Evolutionary conservation across 805 yeast species (phyloP).

Genomic region (Barnettozyma californica): DNA sequence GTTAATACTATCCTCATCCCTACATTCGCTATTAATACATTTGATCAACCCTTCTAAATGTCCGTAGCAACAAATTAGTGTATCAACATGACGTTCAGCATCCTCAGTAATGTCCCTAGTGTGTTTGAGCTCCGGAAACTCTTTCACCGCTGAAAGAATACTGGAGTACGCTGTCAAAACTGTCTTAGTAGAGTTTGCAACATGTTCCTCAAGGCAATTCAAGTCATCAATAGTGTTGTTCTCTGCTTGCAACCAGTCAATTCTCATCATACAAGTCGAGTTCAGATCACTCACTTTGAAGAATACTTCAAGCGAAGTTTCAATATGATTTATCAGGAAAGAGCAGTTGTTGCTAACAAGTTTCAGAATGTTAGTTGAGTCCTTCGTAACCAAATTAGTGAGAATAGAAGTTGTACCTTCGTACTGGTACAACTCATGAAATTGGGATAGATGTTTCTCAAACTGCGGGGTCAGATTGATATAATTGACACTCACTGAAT

Average conservation of each 20-base stretch:
- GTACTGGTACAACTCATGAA: background rate
- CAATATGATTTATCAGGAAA: slow-evolving; percentile 1
- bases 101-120: background rate
- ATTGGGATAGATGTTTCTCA: background rate
- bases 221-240: background rate
- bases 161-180: background rate
- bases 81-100: background rate
- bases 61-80: slow-evolving; percentile 4
- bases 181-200: background rate
- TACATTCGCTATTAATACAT: background rate
- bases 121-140: background rate
- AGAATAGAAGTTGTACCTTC: background rate
- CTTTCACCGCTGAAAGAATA: background rate
- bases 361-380: slow-evolving; percentile 1
- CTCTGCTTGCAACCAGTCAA: background rate
- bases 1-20: background rate
- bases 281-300: slow-evolving; percentile 4
- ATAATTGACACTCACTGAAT: background rate
- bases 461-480: slow-evolving; percentile 1
- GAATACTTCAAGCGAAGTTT: slow-evolving; percentile 4
- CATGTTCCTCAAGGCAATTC: background rate
- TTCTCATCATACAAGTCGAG: background rate
- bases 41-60: background rate
- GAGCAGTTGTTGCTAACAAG: background rate
- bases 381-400: background rate